Percentiles rank a stretch among this genome's conserved stretches.
Conservation (phyloP, 1,284 basidiomycete genomes). For the Papiliotrema terrestris region DNA sequence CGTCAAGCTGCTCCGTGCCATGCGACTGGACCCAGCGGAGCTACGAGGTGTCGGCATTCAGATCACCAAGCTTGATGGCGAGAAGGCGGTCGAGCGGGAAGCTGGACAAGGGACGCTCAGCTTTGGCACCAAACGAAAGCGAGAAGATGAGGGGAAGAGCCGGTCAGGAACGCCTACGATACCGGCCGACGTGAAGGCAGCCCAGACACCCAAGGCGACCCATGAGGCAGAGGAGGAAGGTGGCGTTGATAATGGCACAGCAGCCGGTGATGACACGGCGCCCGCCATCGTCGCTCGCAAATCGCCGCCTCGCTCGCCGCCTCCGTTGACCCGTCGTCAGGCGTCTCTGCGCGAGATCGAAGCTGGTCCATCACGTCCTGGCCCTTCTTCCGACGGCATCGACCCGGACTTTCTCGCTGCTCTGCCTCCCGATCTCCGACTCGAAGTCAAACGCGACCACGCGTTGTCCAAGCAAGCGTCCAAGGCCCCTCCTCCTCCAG, state of each 20-base stretch:
- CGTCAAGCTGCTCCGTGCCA: slow-evolving; percentile 67
- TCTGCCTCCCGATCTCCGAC: slow-evolving; percentile 30
- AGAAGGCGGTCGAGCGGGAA: slow-evolving; percentile 23
- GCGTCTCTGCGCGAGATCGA: slow-evolving; percentile 4
- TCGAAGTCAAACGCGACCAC: slow-evolving; percentile 30
- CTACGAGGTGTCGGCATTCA: slow-evolving; percentile 91
- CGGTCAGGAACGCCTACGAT: neutral
- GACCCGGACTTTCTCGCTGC: slow-evolving; percentile 42
- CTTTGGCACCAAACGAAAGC: slow-evolving; percentile 18
- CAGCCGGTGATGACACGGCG: too few relatives aligned
- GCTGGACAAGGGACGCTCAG: slow-evolving; percentile 29
- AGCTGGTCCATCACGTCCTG: slow-evolving; percentile 20
- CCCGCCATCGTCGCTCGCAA: neutral
- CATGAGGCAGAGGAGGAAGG: neutral
- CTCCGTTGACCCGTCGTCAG: slow-evolving; percentile 1
- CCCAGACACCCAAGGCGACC: too few relatives aligned
- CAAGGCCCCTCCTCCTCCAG: neutral
- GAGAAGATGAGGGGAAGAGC: neutral
- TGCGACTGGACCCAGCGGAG: slow-evolving; percentile 76
- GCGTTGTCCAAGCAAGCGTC: slow-evolving; percentile 10
- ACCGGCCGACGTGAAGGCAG: too few relatives aligned
- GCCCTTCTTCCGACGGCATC: slow-evolving; percentile 27
- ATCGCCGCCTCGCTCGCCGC: neutral
- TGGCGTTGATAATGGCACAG: too few relatives aligned
- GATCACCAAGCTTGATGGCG: slow-evolving; percentile 78